phyloP scores from a whole-genome alignment of 176 grass and related monocot species.

The Puya raimondii region DNA sequence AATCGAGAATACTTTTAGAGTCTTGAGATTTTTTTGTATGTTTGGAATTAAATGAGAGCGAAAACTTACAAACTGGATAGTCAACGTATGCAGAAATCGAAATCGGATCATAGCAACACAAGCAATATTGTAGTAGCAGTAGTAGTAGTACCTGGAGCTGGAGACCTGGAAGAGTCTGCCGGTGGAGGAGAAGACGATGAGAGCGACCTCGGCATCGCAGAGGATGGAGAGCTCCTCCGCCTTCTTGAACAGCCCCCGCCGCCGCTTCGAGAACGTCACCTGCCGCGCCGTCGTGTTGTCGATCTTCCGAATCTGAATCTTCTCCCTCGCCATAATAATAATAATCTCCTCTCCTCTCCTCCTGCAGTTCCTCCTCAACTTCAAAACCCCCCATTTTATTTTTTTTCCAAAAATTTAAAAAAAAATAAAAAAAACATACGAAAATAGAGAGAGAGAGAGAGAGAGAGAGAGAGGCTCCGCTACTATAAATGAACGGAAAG shows the following conservation, averaged over 20 bases:
- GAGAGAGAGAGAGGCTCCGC: background rate
- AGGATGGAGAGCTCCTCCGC: constrained; percentile 86
- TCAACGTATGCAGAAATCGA: too few relatives aligned
- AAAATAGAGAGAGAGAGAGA: constrained; percentile 4
- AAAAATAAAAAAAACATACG: background rate
- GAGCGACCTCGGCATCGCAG: constrained; percentile 82
- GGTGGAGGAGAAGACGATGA: constrained; percentile 84
- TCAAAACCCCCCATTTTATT: background rate
- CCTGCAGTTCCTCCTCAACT: too few relatives aligned
- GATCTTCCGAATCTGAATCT: constrained; percentile 61
- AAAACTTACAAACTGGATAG: too few relatives aligned
- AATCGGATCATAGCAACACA: too few relatives aligned
- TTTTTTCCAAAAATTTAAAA: background rate
- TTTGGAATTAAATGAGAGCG: too few relatives aligned
- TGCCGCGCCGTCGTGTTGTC: constrained; percentile 81
- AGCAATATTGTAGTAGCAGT: too few relatives aligned
- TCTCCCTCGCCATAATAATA: constrained; percentile 61
- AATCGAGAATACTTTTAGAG: too few relatives aligned
- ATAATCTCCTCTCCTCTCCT: too few relatives aligned
- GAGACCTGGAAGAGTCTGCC: constrained; percentile 92
- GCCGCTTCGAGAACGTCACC: constrained; percentile 89
- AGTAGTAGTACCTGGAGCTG: constrained; percentile 32
- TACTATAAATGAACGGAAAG: constrained; percentile 10
- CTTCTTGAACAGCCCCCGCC: constrained; percentile 89
- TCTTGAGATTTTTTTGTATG: too few relatives aligned